These are phyloP conservation scores for Saccharomyces hybrid DNA, from an alignment of 1,139 yeast genomes.

Conservation along the genomic window DNA sequence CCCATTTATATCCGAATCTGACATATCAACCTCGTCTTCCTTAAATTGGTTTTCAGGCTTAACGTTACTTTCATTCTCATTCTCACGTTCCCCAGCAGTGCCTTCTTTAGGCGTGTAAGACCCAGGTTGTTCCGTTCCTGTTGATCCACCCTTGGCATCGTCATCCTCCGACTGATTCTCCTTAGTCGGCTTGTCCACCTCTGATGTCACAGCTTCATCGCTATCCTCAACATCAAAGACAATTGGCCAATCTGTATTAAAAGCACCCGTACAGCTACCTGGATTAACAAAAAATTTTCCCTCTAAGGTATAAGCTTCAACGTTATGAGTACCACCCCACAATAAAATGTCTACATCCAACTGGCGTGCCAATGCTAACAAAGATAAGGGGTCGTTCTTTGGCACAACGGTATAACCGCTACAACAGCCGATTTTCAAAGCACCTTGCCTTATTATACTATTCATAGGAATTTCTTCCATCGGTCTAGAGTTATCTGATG, in stretches of 20 bases:
- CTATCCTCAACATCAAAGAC: constrained; percentile 14
- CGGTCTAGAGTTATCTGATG: constrained; percentile 19
- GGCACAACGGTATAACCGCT: constrained; percentile 85
- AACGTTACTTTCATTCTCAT: not conserved
- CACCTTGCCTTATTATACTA: constrained; percentile 59
- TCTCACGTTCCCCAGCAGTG: constrained; percentile 1
- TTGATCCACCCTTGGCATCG: constrained; percentile 5
- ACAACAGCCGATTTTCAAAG: constrained; percentile 73
- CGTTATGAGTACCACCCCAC: constrained; percentile 96
- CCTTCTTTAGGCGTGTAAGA: constrained; percentile 2
- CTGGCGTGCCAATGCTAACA: constrained; percentile 78
- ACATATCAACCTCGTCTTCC: not conserved
- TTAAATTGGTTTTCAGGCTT: not conserved
- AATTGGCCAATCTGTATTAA: constrained; percentile 49
- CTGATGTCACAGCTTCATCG: constrained; percentile 1
- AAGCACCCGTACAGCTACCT: constrained; percentile 94
- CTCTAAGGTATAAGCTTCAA: constrained; percentile 87
- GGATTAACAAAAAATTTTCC: constrained; percentile 92
- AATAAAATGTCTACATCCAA: constrained; percentile 84
- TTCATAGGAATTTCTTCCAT: constrained; percentile 54
- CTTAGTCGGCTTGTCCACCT: not conserved
- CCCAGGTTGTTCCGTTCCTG: constrained; percentile 14
- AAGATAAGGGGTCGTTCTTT: constrained; percentile 74
- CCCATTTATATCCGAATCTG: constrained; percentile 13
- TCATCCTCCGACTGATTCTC: not conserved